phyloP scores from a whole-genome alignment of 1,139 yeast genomes.

The Geotrichum carabidarum region DNA sequence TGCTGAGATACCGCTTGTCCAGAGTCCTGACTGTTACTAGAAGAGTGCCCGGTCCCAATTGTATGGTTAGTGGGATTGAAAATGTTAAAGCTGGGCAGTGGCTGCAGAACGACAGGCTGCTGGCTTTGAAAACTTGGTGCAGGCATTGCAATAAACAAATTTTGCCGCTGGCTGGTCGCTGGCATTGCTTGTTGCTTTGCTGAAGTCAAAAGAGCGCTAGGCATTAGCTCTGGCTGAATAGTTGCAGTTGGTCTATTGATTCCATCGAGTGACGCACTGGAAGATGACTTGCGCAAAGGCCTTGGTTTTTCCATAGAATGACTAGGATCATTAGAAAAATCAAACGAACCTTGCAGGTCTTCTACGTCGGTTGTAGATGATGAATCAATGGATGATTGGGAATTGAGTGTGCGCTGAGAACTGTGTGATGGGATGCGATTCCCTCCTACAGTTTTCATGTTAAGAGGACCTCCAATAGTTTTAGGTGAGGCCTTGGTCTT shows the following conservation, averaged over 20 bases:
- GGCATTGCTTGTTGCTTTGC: not conserved
- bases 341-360: conserved; percentile 8
- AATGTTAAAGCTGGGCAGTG: not conserved
- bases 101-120: not conserved
- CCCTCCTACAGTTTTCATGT: not conserved
- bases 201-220: not conserved
- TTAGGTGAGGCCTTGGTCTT: conserved; percentile 12
- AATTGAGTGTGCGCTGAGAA: conserved; percentile 1
- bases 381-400: conserved; percentile 10
- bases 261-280: conserved; percentile 1
- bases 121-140: not conserved
- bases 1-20: conserved; percentile 6
- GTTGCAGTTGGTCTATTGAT: not conserved
- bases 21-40: not conserved
- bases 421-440: not conserved
- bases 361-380: conserved; percentile 6
- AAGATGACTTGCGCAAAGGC: not conserved
- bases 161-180: not conserved
- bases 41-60: not conserved
- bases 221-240: not conserved
- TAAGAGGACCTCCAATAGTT: not conserved
- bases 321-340: conserved; percentile 1
- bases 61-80: not conserved
- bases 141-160: conserved; percentile 7
- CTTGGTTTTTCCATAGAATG: not conserved